phyloP scores from a whole-genome alignment of 768 basidiomycete species.

The Phylloporus sp. region DNA sequence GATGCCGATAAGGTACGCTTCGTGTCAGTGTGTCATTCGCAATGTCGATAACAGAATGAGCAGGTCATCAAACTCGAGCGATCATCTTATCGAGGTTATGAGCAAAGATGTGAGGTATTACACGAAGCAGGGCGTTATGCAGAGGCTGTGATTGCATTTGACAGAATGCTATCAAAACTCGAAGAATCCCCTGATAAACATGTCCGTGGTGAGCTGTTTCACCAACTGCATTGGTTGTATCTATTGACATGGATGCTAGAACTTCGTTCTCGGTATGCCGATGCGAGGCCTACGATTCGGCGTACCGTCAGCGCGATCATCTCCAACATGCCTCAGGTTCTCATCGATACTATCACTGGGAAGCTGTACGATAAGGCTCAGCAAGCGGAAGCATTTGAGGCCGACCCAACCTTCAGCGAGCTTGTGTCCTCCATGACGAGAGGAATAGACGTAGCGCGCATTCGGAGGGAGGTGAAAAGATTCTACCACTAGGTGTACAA shows the following conservation, averaged over 20 bases:
- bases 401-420: background rate
- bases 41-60: background rate
- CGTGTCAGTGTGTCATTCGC: background rate
- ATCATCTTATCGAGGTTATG: background rate
- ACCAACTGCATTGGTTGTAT: no score
- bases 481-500: conserved; percentile 1
- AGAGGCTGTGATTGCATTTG: background rate
- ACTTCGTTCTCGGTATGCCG: background rate
- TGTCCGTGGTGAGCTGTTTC: background rate
- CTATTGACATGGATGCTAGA: background rate
- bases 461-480: background rate
- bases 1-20: background rate
- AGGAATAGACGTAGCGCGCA: background rate
- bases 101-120: background rate
- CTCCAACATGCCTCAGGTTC: background rate
- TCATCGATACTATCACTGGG: conserved; percentile 1
- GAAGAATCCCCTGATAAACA: background rate
- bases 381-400: background rate
- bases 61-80: background rate
- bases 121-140: background rate
- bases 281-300: background rate
- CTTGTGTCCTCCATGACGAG: background rate
- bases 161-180: background rate
- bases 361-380: background rate
- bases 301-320: background rate